Percentiles rank a stretch among this genome's conserved stretches.
These are phyloP conservation scores for Vitis vinifera DNA, from an alignment of 164 flowering plant genomes.

Conservation along the genomic window ASM3070453v1 NC_081817.1:257501-258000, in stretches of 20 bases:
- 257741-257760: background rate
- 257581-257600: background rate
- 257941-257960: constrained; percentile 79
- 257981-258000: constrained; percentile 41
- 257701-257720: no score
- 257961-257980: constrained; percentile 76
- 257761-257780: background rate
- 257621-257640: background rate
- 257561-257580: background rate
- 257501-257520: no score
- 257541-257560: background rate
- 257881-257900: constrained; percentile 83
- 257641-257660: background rate
- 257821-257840: constrained; percentile 43
- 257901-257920: constrained; percentile 85
- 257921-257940: constrained; percentile 85
- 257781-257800: background rate
- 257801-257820: constrained; percentile 21
- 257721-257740: background rate
- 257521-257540: no score
- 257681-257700: no score
- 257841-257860: constrained; percentile 64
- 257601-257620: background rate
- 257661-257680: no score
- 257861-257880: constrained; percentile 62